Conservation (phyloP, 2,329 filamentous ascomycete genomes). For the Colletotrichum higginsianum region DNA sequence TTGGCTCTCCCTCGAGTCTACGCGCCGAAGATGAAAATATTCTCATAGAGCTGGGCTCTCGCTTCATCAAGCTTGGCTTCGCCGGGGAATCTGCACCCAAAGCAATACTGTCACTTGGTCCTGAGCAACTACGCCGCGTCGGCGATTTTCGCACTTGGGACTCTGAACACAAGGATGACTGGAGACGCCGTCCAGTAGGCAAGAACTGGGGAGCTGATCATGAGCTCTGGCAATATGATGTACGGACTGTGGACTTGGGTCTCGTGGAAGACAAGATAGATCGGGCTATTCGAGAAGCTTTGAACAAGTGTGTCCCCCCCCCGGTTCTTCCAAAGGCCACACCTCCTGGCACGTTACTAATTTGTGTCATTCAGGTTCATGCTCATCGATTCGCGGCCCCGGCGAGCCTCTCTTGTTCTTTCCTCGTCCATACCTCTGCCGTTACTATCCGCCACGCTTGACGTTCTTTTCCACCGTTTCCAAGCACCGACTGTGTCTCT, state of each 20-base stretch:
- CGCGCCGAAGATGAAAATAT: slow-evolving; percentile 87
- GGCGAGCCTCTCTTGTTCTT: slow-evolving; percentile 81
- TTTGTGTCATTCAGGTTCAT: slow-evolving; percentile 63
- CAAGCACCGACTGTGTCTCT: slow-evolving; percentile 86
- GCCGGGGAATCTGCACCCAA: slow-evolving; percentile 87
- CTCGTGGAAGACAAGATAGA: slow-evolving; percentile 91
- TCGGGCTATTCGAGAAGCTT: slow-evolving; percentile 83
- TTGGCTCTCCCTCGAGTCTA: slow-evolving; percentile 73
- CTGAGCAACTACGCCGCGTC: slow-evolving; percentile 80
- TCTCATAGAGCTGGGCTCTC: slow-evolving; percentile 85
- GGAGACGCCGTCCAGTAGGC: slow-evolving; percentile 61
- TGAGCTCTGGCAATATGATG: slow-evolving; percentile 85
- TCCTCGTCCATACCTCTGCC: slow-evolving; percentile 85
- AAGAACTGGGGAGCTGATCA: slow-evolving; percentile 74
- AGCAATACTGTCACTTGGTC: slow-evolving; percentile 77
- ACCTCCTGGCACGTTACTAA: slow-evolving; percentile 26
- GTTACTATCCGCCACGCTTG: slow-evolving; percentile 81
- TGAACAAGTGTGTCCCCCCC: slow-evolving; percentile 78
- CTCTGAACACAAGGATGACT: slow-evolving; percentile 64
- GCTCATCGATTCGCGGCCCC: slow-evolving; percentile 81
- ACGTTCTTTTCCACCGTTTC: slow-evolving; percentile 85
- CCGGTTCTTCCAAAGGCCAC: no score
- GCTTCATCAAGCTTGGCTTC: slow-evolving; percentile 86
- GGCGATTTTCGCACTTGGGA: slow-evolving; percentile 87
- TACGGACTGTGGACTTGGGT: slow-evolving; percentile 81